These are phyloP conservation scores for Ascochyta fabae DNA, from an alignment of 2,329 filamentous ascomycete genomes.

Conservation along the genomic window DNA sequence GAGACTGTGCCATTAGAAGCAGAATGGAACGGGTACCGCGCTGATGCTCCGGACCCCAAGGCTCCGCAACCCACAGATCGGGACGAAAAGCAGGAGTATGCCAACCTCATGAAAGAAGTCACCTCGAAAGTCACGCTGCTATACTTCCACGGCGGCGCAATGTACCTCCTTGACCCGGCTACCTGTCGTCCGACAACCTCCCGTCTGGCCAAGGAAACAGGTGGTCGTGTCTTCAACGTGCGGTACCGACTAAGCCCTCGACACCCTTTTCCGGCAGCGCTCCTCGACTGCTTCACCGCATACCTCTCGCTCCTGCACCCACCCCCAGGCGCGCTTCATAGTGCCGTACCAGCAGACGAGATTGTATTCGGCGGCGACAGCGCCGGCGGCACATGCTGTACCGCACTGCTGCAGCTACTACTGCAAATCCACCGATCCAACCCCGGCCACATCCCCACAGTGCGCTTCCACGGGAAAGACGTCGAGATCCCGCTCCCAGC, in stretches of 20 bases:
- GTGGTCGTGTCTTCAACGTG: constrained; percentile 73
- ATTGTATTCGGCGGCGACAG: constrained; percentile 78
- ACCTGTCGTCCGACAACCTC: constrained; percentile 67
- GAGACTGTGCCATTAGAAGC: constrained; percentile 66
- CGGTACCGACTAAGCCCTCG: constrained; percentile 79
- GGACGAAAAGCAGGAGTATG: constrained; percentile 69
- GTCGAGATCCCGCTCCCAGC: constrained; percentile 70
- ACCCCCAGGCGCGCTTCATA: constrained; percentile 70
- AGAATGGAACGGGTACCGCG: constrained; percentile 78
- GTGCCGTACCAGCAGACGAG: constrained; percentile 66
- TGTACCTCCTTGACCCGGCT: constrained; percentile 73
- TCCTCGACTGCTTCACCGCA: constrained; percentile 74
- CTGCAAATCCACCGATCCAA: constrained; percentile 64
- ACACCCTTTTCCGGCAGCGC: constrained; percentile 73
- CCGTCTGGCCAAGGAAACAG: constrained; percentile 69
- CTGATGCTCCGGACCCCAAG: constrained; percentile 54
- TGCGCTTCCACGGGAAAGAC: constrained; percentile 66
- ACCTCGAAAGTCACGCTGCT: constrained; percentile 68
- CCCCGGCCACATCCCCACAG: constrained; percentile 50
- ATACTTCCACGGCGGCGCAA: constrained; percentile 79
- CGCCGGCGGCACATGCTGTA: constrained; percentile 74
- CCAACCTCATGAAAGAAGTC: constrained; percentile 70
- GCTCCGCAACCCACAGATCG: constrained; percentile 60
- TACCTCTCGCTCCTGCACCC: constrained; percentile 78
- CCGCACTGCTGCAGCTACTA: constrained; percentile 72